These are phyloP conservation scores for Leptosphaerulina australis DNA, from an alignment of 2,329 filamentous ascomycete genomes.

Conservation along the genomic window DNA sequence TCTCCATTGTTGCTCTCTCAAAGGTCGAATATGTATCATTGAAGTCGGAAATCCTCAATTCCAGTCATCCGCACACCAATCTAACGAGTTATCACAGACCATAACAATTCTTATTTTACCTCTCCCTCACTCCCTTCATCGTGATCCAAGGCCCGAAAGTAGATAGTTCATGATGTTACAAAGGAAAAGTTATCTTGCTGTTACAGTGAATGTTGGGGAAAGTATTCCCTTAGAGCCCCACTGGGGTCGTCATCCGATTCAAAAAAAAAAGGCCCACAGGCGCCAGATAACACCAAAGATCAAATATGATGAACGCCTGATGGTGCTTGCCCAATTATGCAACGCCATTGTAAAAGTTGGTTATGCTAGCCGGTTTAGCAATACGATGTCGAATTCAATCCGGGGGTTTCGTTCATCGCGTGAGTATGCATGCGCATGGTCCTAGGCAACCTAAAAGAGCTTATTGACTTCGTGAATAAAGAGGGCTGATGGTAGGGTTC, in stretches of 20 bases:
- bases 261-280: not conserved
- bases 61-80: slow-evolving; percentile 5
- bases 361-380: not conserved
- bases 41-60: slow-evolving; percentile 26
- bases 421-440: not conserved
- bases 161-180: slow-evolving; percentile 26
- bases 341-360: slow-evolving; percentile 3
- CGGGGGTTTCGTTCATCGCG: slow-evolving; percentile 5
- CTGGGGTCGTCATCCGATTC: slow-evolving; percentile 1
- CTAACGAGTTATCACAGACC: slow-evolving; percentile 1
- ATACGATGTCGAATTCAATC: not conserved
- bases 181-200: slow-evolving; percentile 29
- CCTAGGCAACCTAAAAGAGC: not conserved
- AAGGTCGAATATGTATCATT: slow-evolving; percentile 44
- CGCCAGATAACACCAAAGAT: not conserved
- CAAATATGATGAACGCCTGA: not conserved
- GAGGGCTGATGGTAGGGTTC: not conserved
- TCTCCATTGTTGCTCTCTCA: no score
- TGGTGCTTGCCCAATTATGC: slow-evolving; percentile 9
- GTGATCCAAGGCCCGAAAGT: slow-evolving; percentile 20
- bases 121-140: not conserved
- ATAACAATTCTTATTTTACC: not conserved
- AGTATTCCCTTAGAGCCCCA: not conserved
- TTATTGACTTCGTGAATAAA: not conserved
- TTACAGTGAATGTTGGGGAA: slow-evolving; percentile 27